phyloP scores from a whole-genome alignment of 768 basidiomycete genomes.

The Rhodosporidiobolus odoratus region DNA sequence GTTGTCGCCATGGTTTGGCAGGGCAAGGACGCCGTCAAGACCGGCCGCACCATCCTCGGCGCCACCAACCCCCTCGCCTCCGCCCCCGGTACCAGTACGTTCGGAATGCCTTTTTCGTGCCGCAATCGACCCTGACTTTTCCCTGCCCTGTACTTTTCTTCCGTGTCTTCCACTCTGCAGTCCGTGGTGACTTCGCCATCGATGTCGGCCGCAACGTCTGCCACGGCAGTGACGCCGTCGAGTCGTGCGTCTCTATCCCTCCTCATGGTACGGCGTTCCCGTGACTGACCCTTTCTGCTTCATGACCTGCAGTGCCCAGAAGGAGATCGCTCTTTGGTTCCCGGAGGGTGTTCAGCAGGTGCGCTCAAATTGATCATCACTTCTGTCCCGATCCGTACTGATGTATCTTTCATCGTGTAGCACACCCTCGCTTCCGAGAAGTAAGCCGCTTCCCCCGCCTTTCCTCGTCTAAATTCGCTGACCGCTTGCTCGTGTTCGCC shows the following conservation, averaged over 20 bases:
- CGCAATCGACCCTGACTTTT: not conserved
- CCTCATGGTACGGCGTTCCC: not conserved
- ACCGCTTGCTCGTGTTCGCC: not conserved
- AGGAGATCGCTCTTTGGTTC: slow-evolving; percentile 96
- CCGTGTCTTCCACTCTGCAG: not conserved
- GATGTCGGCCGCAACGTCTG: slow-evolving; percentile 81
- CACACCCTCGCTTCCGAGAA: slow-evolving; percentile 61
- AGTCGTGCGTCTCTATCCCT: slow-evolving; percentile 37
- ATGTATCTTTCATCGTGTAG: not conserved
- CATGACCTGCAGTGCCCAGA: slow-evolving; percentile 51
- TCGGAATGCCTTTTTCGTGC: not conserved
- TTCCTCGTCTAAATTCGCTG: slow-evolving; percentile 63
- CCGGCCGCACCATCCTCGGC: slow-evolving; percentile 42
- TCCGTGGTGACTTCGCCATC: slow-evolving; percentile 51
- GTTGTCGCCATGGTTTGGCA: slow-evolving; percentile 95
- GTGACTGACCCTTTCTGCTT: not conserved
- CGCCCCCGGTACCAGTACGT: slow-evolving; percentile 58
- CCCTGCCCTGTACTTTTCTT: not conserved
- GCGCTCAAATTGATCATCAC: not conserved
- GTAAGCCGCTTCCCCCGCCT: too few relatives aligned
- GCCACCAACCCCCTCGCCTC: slow-evolving; percentile 93
- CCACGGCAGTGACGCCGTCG: slow-evolving; percentile 48
- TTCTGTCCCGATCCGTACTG: not conserved
- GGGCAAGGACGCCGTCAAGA: slow-evolving; percentile 58
- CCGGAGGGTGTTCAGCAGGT: slow-evolving; percentile 67